A percentile compares a stretch with the other conserved stretches of the same genome.
Evolutionary conservation across 257 asterid genomes (phyloP).

Genomic region (Paulownia fortunei): DNA sequence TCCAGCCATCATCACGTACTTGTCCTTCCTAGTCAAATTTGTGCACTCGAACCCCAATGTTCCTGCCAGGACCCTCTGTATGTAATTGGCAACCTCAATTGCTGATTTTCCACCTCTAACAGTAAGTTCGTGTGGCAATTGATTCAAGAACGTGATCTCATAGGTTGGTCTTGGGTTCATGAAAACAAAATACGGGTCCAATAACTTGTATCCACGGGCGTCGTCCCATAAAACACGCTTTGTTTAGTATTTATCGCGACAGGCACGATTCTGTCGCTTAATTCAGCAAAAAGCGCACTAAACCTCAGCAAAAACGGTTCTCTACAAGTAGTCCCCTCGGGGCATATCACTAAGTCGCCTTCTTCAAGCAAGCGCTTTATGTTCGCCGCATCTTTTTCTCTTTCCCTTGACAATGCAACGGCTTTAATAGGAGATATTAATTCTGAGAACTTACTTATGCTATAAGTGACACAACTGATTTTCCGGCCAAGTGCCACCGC

Average conservation of each 20-base stretch:
- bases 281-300: slow-evolving; percentile 88
- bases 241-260: slow-evolving; percentile 78
- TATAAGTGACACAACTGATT: slow-evolving; percentile 85
- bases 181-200: slow-evolving; percentile 87
- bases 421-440: slow-evolving; percentile 83
- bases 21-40: slow-evolving; percentile 78
- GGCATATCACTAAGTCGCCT: slow-evolving; percentile 84
- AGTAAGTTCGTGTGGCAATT: slow-evolving; percentile 63
- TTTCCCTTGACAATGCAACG: slow-evolving; percentile 78
- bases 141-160: slow-evolving; percentile 77
- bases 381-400: slow-evolving; percentile 78
- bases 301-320: slow-evolving; percentile 80
- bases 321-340: slow-evolving; percentile 92
- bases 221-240: slow-evolving; percentile 79
- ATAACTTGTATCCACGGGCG: slow-evolving; percentile 70
- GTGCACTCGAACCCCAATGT: slow-evolving; percentile 89
- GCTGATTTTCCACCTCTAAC: slow-evolving; percentile 72
- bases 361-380: slow-evolving; percentile 67
- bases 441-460: slow-evolving; percentile 81
- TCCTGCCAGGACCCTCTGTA: slow-evolving; percentile 82
- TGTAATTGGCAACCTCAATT: slow-evolving; percentile 81
- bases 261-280: slow-evolving; percentile 87
- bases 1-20: slow-evolving; percentile 84
- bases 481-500: slow-evolving; percentile 89
- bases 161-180: slow-evolving; percentile 92